phyloP scores from a whole-genome alignment of 176 grass and related monocot genomes.

The Aegilops speltoides region DNA sequence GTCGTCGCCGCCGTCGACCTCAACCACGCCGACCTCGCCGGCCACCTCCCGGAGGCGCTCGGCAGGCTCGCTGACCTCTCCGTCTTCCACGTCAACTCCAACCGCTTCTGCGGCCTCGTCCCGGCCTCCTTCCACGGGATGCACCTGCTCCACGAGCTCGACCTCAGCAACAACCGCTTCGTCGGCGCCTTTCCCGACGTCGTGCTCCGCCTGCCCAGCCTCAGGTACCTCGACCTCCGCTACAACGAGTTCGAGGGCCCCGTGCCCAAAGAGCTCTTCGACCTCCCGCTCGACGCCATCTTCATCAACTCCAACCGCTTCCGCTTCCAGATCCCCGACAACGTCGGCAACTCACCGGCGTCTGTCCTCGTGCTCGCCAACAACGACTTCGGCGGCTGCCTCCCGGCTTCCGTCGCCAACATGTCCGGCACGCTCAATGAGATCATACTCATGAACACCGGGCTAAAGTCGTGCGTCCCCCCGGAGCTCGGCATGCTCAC shows the following conservation, averaged over 20 bases:
- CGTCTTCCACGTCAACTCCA: constrained; percentile 87
- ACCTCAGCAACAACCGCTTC: constrained; percentile 98
- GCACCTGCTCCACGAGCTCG: constrained; percentile 62
- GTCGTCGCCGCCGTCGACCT: constrained; percentile 91
- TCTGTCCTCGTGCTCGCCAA: constrained; percentile 83
- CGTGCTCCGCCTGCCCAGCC: constrained; percentile 40
- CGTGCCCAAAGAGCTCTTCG: constrained; percentile 65
- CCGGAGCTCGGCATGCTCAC: constrained; percentile 55
- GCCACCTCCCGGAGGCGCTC: constrained; percentile 76
- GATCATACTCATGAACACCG: constrained; percentile 77
- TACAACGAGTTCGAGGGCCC: constrained; percentile 81
- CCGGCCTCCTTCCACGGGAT: constrained; percentile 26
- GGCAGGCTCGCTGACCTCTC: constrained; percentile 69
- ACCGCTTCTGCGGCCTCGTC: constrained; percentile 86
- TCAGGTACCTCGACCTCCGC: constrained; percentile 65
- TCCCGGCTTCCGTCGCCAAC: constrained; percentile 69
- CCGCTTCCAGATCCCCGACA: constrained; percentile 70
- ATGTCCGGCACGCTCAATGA: constrained; percentile 78
- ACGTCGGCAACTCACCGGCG: constrained; percentile 78
- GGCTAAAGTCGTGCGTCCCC: constrained; percentile 69
- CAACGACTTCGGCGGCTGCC: constrained; percentile 77
- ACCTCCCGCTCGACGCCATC: constrained; percentile 67
- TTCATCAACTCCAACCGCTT: constrained; percentile 85
- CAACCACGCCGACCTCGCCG: constrained; percentile 86
- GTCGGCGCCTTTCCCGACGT: constrained; percentile 67